Evolutionary conservation across 441 rosid genomes (phyloP), one percentile per base, ranked within the genome.

Genomic region (Mallotus repandus): DNA sequence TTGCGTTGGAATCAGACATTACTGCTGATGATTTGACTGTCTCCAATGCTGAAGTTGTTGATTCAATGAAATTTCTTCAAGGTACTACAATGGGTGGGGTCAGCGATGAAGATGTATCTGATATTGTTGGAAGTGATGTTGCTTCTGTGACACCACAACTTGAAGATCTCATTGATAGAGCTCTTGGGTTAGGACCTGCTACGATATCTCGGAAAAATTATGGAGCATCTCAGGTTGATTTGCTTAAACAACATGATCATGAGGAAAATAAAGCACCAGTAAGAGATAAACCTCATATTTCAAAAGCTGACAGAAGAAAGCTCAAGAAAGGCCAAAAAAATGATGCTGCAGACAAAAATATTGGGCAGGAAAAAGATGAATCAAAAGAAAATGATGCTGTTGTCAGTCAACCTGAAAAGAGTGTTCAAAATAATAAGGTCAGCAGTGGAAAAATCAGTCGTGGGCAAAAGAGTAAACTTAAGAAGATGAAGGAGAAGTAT

Each of bases 401-500:
- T 76, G 80, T 77, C 63, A 67, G 68, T 80, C 82, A 85, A 71
- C 66, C 77, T 57, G 84, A 79, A 73, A 85, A 76, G 75, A 78
- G 69, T 76, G 68, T 60, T 67, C 85, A 84, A 72, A 83, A 72
- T 56, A 68, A 69, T 71, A 93, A 86, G 78, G 84, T 83, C 53
- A 89, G 83, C 48, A 85, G 82, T 69, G 94, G 88, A 70, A 96
- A 91, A 84, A 32, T 88, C 69, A 87, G 83, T 76, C 98, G 99
- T 77, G 96, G 99, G 74, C 97, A 91, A 84, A 90, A 71, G 79
- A 83, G 97, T 62, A 96, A 96, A 80, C 92, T 90, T 57, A 96
- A 93, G 88, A 96, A 93, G 88, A 96, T 93, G 86, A 93, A 96
- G 89, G 98, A 93, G 87, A 96, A 92, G 84, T 96, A 93, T 82